Conservation (phyloP, 1,284 basidiomycete genomes). For the Marasmius fiardii region DNA sequence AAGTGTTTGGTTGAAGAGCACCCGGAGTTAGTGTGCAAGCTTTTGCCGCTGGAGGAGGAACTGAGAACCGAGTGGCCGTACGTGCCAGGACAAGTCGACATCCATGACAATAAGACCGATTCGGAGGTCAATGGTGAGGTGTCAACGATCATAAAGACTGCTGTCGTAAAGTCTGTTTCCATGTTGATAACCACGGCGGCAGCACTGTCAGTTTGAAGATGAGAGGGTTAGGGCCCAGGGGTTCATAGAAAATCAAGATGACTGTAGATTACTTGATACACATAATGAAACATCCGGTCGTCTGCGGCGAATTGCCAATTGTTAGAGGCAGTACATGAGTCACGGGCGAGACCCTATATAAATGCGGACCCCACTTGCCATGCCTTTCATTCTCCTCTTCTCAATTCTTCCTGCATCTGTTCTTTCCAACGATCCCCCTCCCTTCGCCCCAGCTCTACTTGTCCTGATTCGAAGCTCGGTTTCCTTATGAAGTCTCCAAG, state of each 20-base stretch:
- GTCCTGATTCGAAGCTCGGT: too few relatives aligned
- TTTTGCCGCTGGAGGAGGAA: slow-evolving; percentile 53
- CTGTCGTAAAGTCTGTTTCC: background rate
- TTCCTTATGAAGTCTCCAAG: background rate
- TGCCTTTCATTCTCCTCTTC: too few relatives aligned
- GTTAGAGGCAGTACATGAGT: too few relatives aligned
- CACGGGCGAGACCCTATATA: too few relatives aligned
- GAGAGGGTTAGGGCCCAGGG: background rate
- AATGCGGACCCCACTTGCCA: too few relatives aligned
- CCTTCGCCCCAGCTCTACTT: too few relatives aligned
- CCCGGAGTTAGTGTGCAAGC: slow-evolving; percentile 38
- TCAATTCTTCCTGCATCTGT: too few relatives aligned
- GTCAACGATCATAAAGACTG: background rate
- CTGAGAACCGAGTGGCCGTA: slow-evolving; percentile 43
- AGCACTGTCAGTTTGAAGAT: background rate
- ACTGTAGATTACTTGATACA: background rate
- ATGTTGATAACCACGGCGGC: background rate
- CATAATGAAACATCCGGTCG: background rate
- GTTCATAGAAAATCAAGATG: background rate
- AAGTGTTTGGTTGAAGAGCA: slow-evolving; percentile 32
- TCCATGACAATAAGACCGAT: background rate
- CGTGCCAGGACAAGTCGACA: slow-evolving; percentile 10
- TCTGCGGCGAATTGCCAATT: too few relatives aligned
- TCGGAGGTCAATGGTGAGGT: background rate
- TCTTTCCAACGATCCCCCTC: too few relatives aligned